These are phyloP conservation scores for Bolboschoenus planiculmis DNA, from an alignment of 176 grass and related monocot genomes.

Conservation along the genomic window DNA sequence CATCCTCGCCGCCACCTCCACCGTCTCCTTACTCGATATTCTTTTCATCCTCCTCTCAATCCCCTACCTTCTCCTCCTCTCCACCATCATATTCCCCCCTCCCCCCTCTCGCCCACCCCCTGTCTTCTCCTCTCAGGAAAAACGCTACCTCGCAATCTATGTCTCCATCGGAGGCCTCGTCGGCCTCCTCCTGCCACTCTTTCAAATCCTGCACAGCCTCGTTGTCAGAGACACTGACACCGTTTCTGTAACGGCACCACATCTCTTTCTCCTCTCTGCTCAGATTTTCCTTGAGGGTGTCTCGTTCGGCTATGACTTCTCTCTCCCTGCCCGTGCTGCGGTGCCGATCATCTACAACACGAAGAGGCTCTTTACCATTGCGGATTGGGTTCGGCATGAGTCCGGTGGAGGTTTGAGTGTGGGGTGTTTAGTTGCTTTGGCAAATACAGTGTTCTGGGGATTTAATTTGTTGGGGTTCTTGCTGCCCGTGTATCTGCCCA, in stretches of 20 bases:
- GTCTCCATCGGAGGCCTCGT: constrained; percentile 35
- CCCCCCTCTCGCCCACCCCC: constrained; percentile 29
- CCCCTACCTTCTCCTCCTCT: constrained; percentile 41
- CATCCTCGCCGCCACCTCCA: constrained; percentile 42
- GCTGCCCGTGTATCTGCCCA: constrained; percentile 65
- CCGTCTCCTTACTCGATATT: constrained; percentile 34
- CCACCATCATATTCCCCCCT: constrained; percentile 39
- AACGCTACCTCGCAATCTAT: constrained; percentile 32
- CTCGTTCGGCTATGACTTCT: constrained; percentile 48
- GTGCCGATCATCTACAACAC: constrained; percentile 59
- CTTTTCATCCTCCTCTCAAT: constrained; percentile 36
- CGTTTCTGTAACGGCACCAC: constrained; percentile 40
- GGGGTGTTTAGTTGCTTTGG: constrained; percentile 45
- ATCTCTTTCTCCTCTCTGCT: constrained; percentile 68
- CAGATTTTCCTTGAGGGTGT: constrained; percentile 83
- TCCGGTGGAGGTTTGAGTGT: constrained; percentile 10
- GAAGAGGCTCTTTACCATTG: constrained; percentile 59
- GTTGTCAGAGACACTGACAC: constrained; percentile 35
- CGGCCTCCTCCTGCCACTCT: constrained; percentile 55
- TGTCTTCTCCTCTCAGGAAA: constrained; percentile 18
- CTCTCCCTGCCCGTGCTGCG: constrained; percentile 56
- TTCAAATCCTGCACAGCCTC: constrained; percentile 64
- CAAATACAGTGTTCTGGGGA: constrained; percentile 56
- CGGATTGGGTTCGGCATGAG: constrained; percentile 57
- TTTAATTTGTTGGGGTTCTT: constrained; percentile 69